Evolutionary conservation across 768 basidiomycete species (phyloP).

Genomic region (Leccinellum luteum): DNA sequence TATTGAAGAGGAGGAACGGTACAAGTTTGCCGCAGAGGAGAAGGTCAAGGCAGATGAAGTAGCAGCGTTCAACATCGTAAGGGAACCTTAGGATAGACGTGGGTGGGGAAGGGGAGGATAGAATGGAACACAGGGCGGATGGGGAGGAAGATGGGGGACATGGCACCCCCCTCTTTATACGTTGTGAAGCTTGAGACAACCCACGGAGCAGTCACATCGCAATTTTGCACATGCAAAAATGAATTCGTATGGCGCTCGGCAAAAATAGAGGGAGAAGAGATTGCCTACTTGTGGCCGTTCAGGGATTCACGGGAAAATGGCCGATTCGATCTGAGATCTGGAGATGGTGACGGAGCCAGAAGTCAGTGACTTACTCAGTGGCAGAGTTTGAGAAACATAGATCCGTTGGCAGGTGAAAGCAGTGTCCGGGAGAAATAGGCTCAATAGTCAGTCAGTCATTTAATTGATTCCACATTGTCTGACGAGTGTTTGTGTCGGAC

Average conservation of each 20-base stretch:
- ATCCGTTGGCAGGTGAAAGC: constrained; percentile 26
- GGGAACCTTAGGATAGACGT: background rate
- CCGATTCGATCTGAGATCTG: constrained; percentile 30
- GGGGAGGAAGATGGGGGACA: constrained; percentile 7
- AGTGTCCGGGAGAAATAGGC: constrained; percentile 25
- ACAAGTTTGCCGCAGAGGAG: constrained; percentile 33
- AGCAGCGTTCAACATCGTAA: constrained; percentile 30
- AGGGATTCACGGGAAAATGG: constrained; percentile 36
- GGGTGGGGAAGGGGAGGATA: constrained; percentile 4
- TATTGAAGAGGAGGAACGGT: constrained; percentile 31
- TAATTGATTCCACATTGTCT: constrained; percentile 14
- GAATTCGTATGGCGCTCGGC: constrained; percentile 27
- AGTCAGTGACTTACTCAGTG: background rate
- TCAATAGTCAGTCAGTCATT: background rate
- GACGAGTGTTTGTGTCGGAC: background rate
- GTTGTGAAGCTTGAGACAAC: constrained; percentile 16
- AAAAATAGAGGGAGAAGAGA: constrained; percentile 33
- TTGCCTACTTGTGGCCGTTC: constrained; percentile 31
- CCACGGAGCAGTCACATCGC: constrained; percentile 25
- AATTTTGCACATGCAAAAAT: constrained; percentile 24
- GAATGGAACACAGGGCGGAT: constrained; percentile 9
- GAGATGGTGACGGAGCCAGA: constrained; percentile 29
- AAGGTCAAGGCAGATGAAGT: constrained; percentile 31
- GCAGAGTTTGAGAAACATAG: constrained; percentile 31
- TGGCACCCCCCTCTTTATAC: constrained; percentile 34